Conservation (phyloP, 257 asterid genomes). For the Echites panduratus region DNA sequence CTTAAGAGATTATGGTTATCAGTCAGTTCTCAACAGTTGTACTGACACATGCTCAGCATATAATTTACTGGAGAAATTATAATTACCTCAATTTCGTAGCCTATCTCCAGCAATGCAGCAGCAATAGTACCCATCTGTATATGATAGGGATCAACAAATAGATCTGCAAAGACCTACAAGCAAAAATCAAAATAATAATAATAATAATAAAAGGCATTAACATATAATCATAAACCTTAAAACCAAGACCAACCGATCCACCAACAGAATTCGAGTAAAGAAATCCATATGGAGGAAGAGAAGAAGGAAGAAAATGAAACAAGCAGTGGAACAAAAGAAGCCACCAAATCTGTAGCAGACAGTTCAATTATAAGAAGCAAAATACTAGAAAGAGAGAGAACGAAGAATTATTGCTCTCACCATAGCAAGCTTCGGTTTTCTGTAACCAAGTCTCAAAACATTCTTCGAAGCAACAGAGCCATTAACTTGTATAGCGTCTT, state of each 20-base stretch:
- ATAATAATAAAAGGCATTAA: not conserved
- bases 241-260: not conserved
- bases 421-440: slow-evolving; percentile 77
- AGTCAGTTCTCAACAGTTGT: not conserved
- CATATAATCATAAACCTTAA: not conserved
- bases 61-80: not conserved
- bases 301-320: not conserved
- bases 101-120: slow-evolving; percentile 60
- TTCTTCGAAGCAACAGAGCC: slow-evolving; percentile 35
- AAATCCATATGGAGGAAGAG: not conserved
- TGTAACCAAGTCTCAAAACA: slow-evolving; percentile 48
- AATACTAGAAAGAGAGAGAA: not conserved
- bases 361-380: not conserved
- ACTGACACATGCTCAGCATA: not conserved
- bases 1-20: not conserved
- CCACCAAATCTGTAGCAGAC: slow-evolving; percentile 9
- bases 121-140: slow-evolving; percentile 77
- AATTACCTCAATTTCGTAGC: slow-evolving; percentile 87
- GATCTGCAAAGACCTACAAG: slow-evolving; percentile 74
- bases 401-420: slow-evolving; percentile 30
- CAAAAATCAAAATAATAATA: slow-evolving; percentile 8
- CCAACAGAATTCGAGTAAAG: not conserved
- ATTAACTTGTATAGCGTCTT: slow-evolving; percentile 30
- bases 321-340: not conserved
- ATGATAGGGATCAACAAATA: slow-evolving; percentile 74